These are phyloP conservation scores for Fusarium clavum DNA, from an alignment of 2,329 filamentous ascomycete genomes.

Conservation along the genomic window DNA sequence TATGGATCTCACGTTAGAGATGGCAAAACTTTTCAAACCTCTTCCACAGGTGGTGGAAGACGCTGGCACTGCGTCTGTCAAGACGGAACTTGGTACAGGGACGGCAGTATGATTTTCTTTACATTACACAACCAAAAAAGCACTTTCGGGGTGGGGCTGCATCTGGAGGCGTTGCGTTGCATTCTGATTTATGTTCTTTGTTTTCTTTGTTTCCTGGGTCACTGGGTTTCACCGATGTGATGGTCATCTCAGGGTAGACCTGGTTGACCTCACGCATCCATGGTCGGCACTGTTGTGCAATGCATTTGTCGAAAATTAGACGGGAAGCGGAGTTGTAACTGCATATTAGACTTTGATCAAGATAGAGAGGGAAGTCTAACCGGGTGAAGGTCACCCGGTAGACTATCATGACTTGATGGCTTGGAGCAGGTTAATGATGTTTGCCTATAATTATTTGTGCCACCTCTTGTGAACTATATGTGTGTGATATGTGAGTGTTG, in stretches of 20 bases:
- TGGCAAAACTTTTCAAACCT: constrained; percentile 78
- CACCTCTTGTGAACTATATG: constrained; percentile 22
- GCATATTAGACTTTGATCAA: constrained; percentile 56
- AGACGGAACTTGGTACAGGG: constrained; percentile 53
- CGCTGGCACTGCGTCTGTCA: constrained; percentile 57
- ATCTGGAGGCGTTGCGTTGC: constrained; percentile 57
- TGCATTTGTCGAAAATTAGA: constrained; percentile 55
- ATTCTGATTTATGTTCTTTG: constrained; percentile 46
- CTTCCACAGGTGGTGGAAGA: constrained; percentile 59
- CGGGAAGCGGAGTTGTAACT: constrained; percentile 52
- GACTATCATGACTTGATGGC: constrained; percentile 52
- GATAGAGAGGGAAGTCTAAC: constrained; percentile 52
- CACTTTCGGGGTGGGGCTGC: constrained; percentile 51
- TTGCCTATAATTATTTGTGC: constrained; percentile 41
- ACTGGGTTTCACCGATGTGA: constrained; percentile 37
- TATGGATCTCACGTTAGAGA: constrained; percentile 73
- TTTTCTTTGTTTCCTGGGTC: constrained; percentile 45
- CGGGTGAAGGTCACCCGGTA: constrained; percentile 46
- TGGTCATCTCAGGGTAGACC: constrained; percentile 34
- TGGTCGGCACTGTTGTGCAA: constrained; percentile 49
- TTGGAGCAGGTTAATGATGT: constrained; percentile 52
- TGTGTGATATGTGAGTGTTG: neutral
- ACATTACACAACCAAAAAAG: constrained; percentile 43
- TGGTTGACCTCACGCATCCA: constrained; percentile 46
- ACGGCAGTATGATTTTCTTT: constrained; percentile 49